Evolutionary conservation across 495 filamentous ascomycete species (phyloP).

Genomic region (Hyaloscypha hepaticicola): DNA sequence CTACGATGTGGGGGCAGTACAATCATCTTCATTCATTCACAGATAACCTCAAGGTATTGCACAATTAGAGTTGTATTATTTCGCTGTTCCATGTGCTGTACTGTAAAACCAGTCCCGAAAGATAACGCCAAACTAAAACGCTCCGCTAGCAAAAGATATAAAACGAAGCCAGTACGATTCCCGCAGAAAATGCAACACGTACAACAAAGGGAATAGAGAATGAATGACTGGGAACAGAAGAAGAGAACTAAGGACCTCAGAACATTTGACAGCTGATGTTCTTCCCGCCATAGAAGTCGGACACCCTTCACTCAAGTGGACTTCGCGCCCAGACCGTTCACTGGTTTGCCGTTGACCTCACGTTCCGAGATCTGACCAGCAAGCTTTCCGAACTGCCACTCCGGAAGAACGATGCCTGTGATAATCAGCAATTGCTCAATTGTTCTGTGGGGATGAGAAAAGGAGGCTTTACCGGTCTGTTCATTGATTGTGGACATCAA

Average conservation of each 20-base stretch:
- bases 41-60: neutral
- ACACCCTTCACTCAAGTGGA: neutral
- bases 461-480: no score
- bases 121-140: neutral
- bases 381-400: slow-evolving; percentile 62
- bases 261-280: neutral
- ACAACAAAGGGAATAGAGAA: neutral
- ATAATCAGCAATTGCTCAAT: no score
- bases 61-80: neutral
- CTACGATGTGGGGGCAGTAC: neutral
- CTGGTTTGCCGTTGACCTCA: slow-evolving; percentile 23
- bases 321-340: slow-evolving; percentile 11
- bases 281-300: neutral
- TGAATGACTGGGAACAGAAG: neutral
- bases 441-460: no score
- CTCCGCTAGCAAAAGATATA: neutral
- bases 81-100: neutral
- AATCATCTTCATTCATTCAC: neutral
- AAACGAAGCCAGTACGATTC: neutral
- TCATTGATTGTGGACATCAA: slow-evolving; percentile 80
- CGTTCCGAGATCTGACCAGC: slow-evolving; percentile 31
- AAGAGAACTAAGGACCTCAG: neutral
- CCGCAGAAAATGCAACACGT: neutral
- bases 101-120: neutral
- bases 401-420: slow-evolving; percentile 70